A percentile compares a stretch with the other conserved stretches of the same genome.
phyloP scores from a whole-genome alignment of 257 asterid genomes.

The Handroanthus guayacan region DNA sequence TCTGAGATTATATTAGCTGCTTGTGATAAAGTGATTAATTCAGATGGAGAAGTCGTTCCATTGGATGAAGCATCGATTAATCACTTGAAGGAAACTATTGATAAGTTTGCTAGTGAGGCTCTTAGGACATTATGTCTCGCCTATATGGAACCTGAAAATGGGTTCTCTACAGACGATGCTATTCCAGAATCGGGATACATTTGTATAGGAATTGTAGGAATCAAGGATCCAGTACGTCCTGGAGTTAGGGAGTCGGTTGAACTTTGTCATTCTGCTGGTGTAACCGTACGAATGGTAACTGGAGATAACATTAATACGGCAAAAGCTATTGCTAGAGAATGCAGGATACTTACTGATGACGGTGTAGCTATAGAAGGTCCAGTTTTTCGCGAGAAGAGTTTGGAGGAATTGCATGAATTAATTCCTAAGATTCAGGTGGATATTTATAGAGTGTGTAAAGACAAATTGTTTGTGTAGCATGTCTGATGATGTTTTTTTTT shows the following conservation, averaged over 20 bases:
- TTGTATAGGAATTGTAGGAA: constrained; percentile 81
- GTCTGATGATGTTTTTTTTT: not conserved
- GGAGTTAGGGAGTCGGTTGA: constrained; percentile 93
- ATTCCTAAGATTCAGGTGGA: constrained; percentile 91
- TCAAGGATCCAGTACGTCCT: constrained; percentile 93
- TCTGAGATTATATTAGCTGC: constrained; percentile 84
- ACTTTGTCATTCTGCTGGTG: constrained; percentile 89
- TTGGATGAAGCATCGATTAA: constrained; percentile 54
- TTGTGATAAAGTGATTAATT: constrained; percentile 68
- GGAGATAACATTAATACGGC: constrained; percentile 97
- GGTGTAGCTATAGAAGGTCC: constrained; percentile 97
- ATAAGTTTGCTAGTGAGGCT: constrained; percentile 80
- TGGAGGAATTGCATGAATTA: constrained; percentile 71
- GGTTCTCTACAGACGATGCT: constrained; percentile 57
- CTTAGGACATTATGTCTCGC: constrained; percentile 90
- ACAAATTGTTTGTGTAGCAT: not conserved
- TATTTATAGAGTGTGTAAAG: not conserved
- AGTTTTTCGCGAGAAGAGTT: constrained; percentile 75
- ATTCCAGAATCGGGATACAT: constrained; percentile 78
- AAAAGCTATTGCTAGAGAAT: constrained; percentile 91
- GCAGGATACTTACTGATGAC: constrained; percentile 92
- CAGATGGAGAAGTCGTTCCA: constrained; percentile 67
- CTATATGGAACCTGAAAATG: constrained; percentile 69
- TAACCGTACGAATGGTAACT: constrained; percentile 91
- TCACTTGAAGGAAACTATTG: constrained; percentile 55